Percentiles rank a stretch among this genome's conserved stretches.
These are phyloP conservation scores for Arthrobotrys conoides DNA, from an alignment of 2,329 filamentous ascomycete genomes.

Conservation along the genomic window DNA sequence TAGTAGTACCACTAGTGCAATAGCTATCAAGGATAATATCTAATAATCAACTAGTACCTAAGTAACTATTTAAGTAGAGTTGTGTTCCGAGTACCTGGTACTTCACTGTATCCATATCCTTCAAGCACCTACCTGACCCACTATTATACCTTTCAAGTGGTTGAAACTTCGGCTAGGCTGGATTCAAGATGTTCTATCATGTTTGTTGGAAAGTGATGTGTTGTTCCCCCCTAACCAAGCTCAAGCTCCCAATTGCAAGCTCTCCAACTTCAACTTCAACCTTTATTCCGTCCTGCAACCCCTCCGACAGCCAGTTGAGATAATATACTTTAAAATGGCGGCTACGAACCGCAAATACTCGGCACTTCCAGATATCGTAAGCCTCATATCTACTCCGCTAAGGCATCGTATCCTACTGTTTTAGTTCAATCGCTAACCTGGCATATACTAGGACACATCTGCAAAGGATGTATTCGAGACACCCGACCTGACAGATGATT, in stretches of 20 bases:
- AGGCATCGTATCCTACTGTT: slow-evolving; percentile 29
- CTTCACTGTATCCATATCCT: not conserved
- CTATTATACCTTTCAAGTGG: too few relatives aligned
- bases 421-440: slow-evolving; percentile 25
- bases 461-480: slow-evolving; percentile 94
- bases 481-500: slow-evolving; percentile 91
- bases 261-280: slow-evolving; percentile 7
- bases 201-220: slow-evolving; percentile 3
- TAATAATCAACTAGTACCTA: slow-evolving; percentile 14
- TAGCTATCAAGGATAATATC: slow-evolving; percentile 31
- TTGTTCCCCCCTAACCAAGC: slow-evolving; percentile 23
- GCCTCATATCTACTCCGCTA: slow-evolving; percentile 40
- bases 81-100: too few relatives aligned
- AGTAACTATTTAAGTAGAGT: too few relatives aligned
- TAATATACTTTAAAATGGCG: slow-evolving; percentile 72
- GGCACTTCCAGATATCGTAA: slow-evolving; percentile 82
- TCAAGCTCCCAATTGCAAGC: slow-evolving; percentile 7
- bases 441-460: slow-evolving; percentile 79
- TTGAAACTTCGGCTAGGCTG: too few relatives aligned
- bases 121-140: not conserved
- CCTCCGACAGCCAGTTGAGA: not conserved
- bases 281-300: not conserved
- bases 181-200: too few relatives aligned
- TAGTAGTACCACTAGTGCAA: not conserved
- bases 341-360: slow-evolving; percentile 80